Evolutionary conservation across 2,329 filamentous ascomycete genomes (phyloP).

Genomic region (Fusarium veterinarium): DNA sequence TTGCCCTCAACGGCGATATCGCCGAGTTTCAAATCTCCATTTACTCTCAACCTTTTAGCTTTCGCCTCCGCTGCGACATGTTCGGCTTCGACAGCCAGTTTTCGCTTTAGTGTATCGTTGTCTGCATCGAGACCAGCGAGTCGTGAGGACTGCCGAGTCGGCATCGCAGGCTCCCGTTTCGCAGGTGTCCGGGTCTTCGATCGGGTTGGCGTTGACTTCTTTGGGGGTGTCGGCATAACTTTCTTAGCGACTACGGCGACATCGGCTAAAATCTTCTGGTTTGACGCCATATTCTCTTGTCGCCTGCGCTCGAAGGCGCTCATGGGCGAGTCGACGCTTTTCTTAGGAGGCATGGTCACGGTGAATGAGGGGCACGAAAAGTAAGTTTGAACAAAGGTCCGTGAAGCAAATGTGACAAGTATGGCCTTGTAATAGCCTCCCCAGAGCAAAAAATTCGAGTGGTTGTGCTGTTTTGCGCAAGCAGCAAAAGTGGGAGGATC

Average conservation of each 20-base stretch:
- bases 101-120: conserved; percentile 60
- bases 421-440: neutral
- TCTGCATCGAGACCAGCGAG: conserved; percentile 66
- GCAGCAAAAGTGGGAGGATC: neutral
- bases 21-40: conserved; percentile 73
- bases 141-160: conserved; percentile 68
- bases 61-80: conserved; percentile 55
- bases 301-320: conserved; percentile 90
- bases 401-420: neutral
- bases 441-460: neutral
- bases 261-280: conserved; percentile 82
- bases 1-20: conserved; percentile 85
- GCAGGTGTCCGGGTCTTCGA: conserved; percentile 53
- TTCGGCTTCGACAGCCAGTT: conserved; percentile 62
- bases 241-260: conserved; percentile 78
- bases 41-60: conserved; percentile 68
- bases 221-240: conserved; percentile 68
- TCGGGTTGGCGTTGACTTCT: conserved; percentile 54
- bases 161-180: conserved; percentile 59
- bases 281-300: conserved; percentile 86
- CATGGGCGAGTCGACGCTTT: conserved; percentile 59
- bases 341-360: conserved; percentile 56
- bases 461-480: conserved; percentile 3
- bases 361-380: neutral
- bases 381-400: neutral